Base-by-base conservation (phyloP, 257 asterid genomes). In the Plantago ovata region DNA sequence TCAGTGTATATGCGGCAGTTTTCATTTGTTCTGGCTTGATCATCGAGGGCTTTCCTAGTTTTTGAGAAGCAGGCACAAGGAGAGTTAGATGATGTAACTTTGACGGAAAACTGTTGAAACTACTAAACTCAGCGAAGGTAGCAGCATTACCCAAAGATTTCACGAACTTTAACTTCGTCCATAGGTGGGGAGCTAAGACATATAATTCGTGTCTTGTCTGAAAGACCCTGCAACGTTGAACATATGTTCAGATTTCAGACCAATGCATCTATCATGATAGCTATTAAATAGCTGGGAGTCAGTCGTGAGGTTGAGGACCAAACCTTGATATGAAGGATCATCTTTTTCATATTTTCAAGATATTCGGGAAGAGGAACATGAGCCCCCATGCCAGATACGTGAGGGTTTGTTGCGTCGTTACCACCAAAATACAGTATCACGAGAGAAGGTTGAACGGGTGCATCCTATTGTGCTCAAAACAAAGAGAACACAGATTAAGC, bases 391-490 rank as follows among this genome's bases (percentile, higher is more conserved):
- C 95, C 98, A 53, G 84, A 74, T 6, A 90, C 85, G 62, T 90
- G 89, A 64, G 92, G 87, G 7, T 53, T 67, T 64, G 65, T 20
- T 23, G 95, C 77, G 75, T 91, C 98, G 70, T 91, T 91, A 13
- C 98, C 96, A 52, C 96, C 95, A 58, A 87, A 87, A 67, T 87
- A 91, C 36, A 83, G 84, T n/a, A 91, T 72, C 33, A 91, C 86
- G 36, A 91, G 71, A 45, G 84, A 76, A 59, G 95, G 95, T 59
- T 91, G 95, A 58, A 76, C 69, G 40, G 62, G 79, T 8, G 87
- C 89, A 55, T 81, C 77, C 98, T 91, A 60, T 44, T 24, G 46
- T 49, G 32, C 10, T 20, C 44, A 13, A 62, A n/a, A 18, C 39
- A 39, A 13, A 39, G 24, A 22, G 9, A 13, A 72, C 46, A 60